phyloP scores from a whole-genome alignment of 1,284 basidiomycete species.

The Ustilago tritici region DNA sequence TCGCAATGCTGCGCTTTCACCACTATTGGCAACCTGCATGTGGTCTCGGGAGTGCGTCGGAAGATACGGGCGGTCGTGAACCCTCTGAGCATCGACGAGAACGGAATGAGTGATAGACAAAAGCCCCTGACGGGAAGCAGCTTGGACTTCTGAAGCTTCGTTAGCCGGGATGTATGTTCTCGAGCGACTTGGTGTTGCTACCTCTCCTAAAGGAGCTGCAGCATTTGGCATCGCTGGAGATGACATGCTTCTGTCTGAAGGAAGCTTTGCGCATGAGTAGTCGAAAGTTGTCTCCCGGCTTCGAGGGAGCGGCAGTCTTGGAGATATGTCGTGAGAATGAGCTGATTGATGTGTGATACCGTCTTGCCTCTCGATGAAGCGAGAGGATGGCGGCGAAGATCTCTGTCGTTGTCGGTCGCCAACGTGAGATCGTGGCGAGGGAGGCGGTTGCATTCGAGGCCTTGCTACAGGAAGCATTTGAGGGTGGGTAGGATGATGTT shows the following conservation, averaged over 20 bases:
- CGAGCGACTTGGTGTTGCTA: not conserved
- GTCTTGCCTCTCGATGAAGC: not conserved
- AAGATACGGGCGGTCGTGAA: not conserved
- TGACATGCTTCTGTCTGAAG: not conserved
- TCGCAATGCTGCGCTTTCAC: not conserved
- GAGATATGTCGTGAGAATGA: conserved; percentile 1
- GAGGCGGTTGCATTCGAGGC: not conserved
- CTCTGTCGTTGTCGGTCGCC: not conserved
- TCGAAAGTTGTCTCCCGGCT: conserved; percentile 16
- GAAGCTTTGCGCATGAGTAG: conserved; percentile 23
- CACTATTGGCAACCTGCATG: not conserved
- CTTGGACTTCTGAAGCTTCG: not conserved
- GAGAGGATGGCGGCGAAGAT: not conserved
- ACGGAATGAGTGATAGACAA: not conserved
- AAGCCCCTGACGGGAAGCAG: not conserved
- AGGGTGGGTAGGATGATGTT: not conserved
- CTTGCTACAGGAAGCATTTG: not conserved
- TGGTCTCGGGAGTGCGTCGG: not conserved
- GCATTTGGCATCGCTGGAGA: not conserved
- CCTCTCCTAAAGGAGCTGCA: not conserved
- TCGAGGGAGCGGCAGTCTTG: not conserved
- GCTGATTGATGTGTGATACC: not conserved
- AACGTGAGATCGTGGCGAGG: not conserved
- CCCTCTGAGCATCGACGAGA: not conserved
- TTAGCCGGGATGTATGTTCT: not conserved